Evolutionary conservation across 352 stramenopile species (phyloP), one percentile per base, ranked within the genome.

Genomic region (Pythium utonaiense): DNA sequence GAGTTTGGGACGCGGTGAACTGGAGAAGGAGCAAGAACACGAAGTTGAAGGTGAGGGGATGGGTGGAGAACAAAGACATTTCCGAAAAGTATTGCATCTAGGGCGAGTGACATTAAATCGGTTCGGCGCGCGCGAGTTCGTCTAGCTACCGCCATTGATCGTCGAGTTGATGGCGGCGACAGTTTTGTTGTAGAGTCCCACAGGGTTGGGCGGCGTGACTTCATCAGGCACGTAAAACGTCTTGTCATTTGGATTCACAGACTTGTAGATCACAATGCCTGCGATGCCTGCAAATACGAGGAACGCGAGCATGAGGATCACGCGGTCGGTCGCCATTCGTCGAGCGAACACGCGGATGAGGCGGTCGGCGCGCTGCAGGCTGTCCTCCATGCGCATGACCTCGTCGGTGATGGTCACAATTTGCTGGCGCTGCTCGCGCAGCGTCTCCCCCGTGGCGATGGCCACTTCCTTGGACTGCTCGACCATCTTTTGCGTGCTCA

Each of bases 341-440:
- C 86, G 71, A 17, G 81, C 81, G 42, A 95, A 93, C 12, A 82
- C 85, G 22, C 83, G 78, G 27, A 95, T 89, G 21, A 93, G 79
- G 57, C 83, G 86, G 69, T 93, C 83, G 28, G 86, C 86, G n/a
- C 83, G 83, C 59, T 77, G 66, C 4, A 95, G 58, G 36, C 70
- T 82, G 67, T 93, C 82, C 31, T 95, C 86, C 61, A 93, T 93
- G 47, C 81, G 79, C 86, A 93, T 92, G 24, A 95, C 86, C 14
- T 91, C 79, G 60, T 93, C 86, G 24, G 86, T 95, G 67, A 95
- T 93, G 51, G 75, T 71, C n/a, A 93, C 83, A 57, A 95, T 88
- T 64, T 95, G 86, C 22, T 95, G 75, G 6, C 86, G 83, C 70
- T 95, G 86, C 52, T 89, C 70, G 7, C 82, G 83, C 24, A 95